Evolutionary conservation across 192 early-diverging fungal genomes (phyloP).

Genomic region (Umbelopsis sp.): DNA sequence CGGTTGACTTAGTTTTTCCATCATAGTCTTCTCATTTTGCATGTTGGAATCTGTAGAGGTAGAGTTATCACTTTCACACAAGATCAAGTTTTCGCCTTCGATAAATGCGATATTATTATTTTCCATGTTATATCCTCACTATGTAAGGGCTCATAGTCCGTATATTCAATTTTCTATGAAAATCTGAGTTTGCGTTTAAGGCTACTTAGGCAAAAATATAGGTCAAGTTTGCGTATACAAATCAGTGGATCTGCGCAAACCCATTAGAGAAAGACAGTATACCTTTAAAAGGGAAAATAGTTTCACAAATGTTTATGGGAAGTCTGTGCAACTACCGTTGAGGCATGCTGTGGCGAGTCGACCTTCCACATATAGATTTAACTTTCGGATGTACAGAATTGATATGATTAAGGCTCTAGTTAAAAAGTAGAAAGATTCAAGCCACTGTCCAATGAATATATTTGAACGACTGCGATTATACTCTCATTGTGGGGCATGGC

Average conservation of each 20-base stretch:
- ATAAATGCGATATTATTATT: constrained; percentile 2
- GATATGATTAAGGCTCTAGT: too few relatives aligned
- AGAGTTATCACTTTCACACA: constrained; percentile 12
- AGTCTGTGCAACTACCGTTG: too few relatives aligned
- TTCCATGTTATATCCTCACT: constrained; percentile 19
- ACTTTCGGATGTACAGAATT: too few relatives aligned
- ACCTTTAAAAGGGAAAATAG: too few relatives aligned
- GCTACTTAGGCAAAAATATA: not conserved
- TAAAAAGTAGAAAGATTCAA: too few relatives aligned
- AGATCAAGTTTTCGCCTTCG: constrained; percentile 14
- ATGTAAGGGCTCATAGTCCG: not conserved
- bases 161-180: constrained; percentile 20
- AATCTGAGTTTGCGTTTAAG: constrained; percentile 4
- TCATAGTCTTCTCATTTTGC: constrained; percentile 4
- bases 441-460: too few relatives aligned
- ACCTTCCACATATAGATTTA: too few relatives aligned
- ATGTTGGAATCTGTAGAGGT: constrained; percentile 4
- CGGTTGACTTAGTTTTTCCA: constrained; percentile 14
- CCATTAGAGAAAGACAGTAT: not conserved
- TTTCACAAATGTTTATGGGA: too few relatives aligned
- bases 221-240: constrained; percentile 2
- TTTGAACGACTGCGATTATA: too few relatives aligned
- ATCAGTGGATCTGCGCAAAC: not conserved
- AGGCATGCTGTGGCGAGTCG: too few relatives aligned
- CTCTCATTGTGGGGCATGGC: too few relatives aligned